Evolutionary conservation across 1,284 basidiomycete species (phyloP).

Genomic region (Earliella scabrosa): DNA sequence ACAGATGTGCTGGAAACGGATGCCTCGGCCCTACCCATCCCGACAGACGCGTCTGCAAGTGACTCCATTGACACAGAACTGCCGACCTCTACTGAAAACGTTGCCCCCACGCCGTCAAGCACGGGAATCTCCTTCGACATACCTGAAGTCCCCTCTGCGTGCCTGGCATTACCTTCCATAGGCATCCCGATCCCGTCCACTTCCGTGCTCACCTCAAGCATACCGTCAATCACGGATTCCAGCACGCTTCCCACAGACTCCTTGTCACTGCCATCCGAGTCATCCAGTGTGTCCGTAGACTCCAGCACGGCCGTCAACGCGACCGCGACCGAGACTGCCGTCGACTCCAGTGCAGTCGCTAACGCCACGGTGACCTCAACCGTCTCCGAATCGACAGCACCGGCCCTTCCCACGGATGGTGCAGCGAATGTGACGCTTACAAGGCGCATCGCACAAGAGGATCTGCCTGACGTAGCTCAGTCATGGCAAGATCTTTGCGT

Average conservation of each 20-base stretch:
- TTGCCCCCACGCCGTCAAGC: conserved; percentile 3
- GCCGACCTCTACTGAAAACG: background rate
- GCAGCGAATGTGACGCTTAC: conserved; percentile 4
- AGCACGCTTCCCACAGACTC: too few species aligned
- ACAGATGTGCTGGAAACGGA: too few species aligned
- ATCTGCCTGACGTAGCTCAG: conserved; percentile 33
- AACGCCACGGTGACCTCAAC: background rate
- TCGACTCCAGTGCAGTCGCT: background rate
- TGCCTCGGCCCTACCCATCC: background rate
- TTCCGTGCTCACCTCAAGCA: background rate
- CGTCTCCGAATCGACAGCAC: conserved; percentile 33
- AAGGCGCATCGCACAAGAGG: conserved; percentile 31
- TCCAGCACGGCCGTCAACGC: background rate
- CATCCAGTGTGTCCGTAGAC: background rate
- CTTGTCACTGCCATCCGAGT: background rate
- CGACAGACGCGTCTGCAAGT: conserved; percentile 4
- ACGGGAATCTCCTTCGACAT: conserved; percentile 10
- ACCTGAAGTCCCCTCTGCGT: conserved; percentile 18
- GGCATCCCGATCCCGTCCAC: background rate
- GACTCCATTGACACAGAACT: background rate
- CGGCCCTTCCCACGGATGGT: conserved; percentile 28
- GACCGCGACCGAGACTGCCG: background rate
- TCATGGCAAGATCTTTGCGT: conserved; percentile 35
- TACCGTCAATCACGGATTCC: background rate
- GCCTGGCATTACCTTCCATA: conserved; percentile 9